Evolutionary conservation across 768 basidiomycete genomes (phyloP), one percentile per base, ranked within the genome.

Genomic region (Tricholoma bakamatsutake): DNA sequence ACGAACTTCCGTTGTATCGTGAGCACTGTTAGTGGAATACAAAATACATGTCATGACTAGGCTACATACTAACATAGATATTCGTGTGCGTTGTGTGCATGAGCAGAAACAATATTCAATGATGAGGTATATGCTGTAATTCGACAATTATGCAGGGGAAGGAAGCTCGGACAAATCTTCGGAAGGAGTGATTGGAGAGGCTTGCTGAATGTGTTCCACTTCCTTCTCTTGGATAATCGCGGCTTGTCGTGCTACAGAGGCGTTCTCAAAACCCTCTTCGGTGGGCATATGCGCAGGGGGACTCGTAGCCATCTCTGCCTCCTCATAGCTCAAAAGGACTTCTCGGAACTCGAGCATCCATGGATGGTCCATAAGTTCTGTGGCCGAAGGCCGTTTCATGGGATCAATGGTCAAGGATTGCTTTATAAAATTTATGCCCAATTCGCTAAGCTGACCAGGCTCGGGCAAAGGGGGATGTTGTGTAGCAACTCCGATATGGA

Each of bases 401-500:
- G 94, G 84, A 64, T 96, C 93, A 51, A 98, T 88, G 10, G 82
- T 91, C 40, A 99, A 73, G 70, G 96, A 98, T 63, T 85, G 83
- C 57, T 90, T 88, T 73, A 97, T 95, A 69, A 98, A 98, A 69
- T 85, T 86, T 67, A 98, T 93, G 21, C 97, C 97, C 34, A 87
- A 67, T 39, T 87, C 85, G 64, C 91, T 89, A 28, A 98, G 83
- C 71, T 98, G 91, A 49, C 84, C 85, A 7, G 90, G 81, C 62
- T 98, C 94, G 3, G 97, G 97, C 12, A 99, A 74, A 7, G 94
- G 95, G 15, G 97, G 97, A 64, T 97, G 93, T 62, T 98, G 90
- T 3, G 93, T 96, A 6, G 95, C 90, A 45, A 97, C 92, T 45
- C 96, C 96, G 55, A 98, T 97, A 67, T 96, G 94, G 77, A 96